A percentile compares a stretch with the other conserved stretches of the same genome.
phyloP scores from a whole-genome alignment of 805 yeast genomes.

The Cyberlindnera galapagoensis region DNA sequence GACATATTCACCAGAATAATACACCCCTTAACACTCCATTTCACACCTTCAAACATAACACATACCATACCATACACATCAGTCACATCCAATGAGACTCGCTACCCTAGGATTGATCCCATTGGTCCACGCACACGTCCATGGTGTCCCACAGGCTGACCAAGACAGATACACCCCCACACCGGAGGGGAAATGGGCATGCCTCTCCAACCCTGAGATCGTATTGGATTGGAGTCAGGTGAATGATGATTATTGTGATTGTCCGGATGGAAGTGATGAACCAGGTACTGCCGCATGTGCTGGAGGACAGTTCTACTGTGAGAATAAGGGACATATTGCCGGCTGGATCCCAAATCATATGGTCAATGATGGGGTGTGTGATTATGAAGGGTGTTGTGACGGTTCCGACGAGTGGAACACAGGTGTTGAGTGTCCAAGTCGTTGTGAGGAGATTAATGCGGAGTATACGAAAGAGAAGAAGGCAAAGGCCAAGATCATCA shows the following conservation, averaged over 20 bases:
- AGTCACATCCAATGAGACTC: not conserved
- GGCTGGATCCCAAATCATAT: conserved; percentile 55
- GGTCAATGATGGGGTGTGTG: conserved; percentile 90
- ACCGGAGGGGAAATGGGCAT: conserved; percentile 52
- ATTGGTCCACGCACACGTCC: not conserved
- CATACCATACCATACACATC: no score
- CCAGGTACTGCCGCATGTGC: conserved; percentile 90
- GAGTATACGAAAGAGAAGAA: conserved; percentile 10
- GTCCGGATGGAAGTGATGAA: conserved; percentile 97
- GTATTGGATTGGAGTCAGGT: conserved; percentile 52
- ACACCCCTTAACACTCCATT: no score
- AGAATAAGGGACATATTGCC: conserved; percentile 63
- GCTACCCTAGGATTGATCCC: not conserved
- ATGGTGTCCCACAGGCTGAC: conserved; percentile 21
- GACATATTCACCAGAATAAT: no score
- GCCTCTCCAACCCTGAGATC: conserved; percentile 64
- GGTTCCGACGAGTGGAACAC: conserved; percentile 72
- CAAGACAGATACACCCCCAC: conserved; percentile 46
- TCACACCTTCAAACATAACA: no score
- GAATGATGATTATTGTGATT: conserved; percentile 90
- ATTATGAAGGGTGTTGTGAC: conserved; percentile 84
- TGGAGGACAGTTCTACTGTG: conserved; percentile 57
- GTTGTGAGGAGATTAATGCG: conserved; percentile 25
- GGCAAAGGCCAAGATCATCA: conserved; percentile 9
- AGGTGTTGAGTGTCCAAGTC: conserved; percentile 20